A percentile compares a stretch with the other conserved stretches of the same genome.
Evolutionary conservation across 2,329 filamentous ascomycete species (phyloP).

Genomic region (Graphilbum ipis-grandicollis): DNA sequence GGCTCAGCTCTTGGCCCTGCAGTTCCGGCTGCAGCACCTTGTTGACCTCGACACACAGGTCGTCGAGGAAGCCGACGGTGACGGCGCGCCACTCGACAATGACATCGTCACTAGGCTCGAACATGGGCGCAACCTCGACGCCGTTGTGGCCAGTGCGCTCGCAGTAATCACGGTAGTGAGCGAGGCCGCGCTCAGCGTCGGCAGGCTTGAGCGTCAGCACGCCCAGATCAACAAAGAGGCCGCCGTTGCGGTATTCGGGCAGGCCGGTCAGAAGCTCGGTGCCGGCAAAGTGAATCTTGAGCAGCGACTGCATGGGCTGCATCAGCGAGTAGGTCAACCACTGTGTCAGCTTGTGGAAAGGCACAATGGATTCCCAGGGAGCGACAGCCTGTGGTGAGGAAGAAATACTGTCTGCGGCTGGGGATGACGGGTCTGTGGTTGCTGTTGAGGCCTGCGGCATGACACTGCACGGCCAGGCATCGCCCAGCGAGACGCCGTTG

Average conservation of each 20-base stretch:
- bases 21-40: slow-evolving; percentile 49
- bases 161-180: slow-evolving; percentile 44
- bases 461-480: slow-evolving; percentile 79
- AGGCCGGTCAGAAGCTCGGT: slow-evolving; percentile 71
- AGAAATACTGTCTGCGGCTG: too few relatives aligned
- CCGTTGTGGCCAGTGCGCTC: slow-evolving; percentile 49
- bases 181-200: slow-evolving; percentile 23
- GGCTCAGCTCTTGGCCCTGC: slow-evolving; percentile 50
- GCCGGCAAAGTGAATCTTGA: slow-evolving; percentile 33
- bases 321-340: slow-evolving; percentile 88
- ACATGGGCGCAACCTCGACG: slow-evolving; percentile 38
- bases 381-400: too few relatives aligned
- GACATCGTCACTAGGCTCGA: slow-evolving; percentile 40
- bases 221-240: slow-evolving; percentile 70
- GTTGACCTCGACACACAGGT: slow-evolving; percentile 32
- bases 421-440: slow-evolving; percentile 11
- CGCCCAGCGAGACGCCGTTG: slow-evolving; percentile 72
- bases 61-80: slow-evolving; percentile 42
- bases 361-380: slow-evolving; percentile 58
- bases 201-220: slow-evolving; percentile 42
- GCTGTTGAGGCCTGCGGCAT: slow-evolving; percentile 42
- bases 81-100: slow-evolving; percentile 50
- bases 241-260: slow-evolving; percentile 85
- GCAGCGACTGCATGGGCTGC: slow-evolving; percentile 39
- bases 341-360: slow-evolving; percentile 60